Evolutionary conservation across 352 stramenopile genomes (phyloP).

Genomic region (Discostella stelligera): DNA sequence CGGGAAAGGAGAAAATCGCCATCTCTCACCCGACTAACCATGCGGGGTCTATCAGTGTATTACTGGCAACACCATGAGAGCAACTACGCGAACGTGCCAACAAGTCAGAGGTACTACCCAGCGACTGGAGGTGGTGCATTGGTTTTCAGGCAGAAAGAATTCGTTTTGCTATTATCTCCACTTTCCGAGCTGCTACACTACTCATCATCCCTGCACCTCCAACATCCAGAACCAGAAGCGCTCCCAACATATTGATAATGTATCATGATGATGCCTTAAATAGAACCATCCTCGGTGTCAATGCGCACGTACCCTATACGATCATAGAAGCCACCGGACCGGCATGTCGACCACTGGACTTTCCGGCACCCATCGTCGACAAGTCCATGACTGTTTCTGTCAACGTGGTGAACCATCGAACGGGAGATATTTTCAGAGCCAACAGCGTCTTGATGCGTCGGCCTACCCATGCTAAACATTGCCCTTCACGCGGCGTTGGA

Average conservation of each 20-base stretch:
- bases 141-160: neutral
- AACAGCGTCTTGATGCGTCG: slow-evolving; percentile 35
- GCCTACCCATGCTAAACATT: slow-evolving; percentile 25
- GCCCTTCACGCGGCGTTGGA: neutral
- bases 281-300: slow-evolving; percentile 13
- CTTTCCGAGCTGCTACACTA: neutral
- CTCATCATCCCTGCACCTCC: neutral
- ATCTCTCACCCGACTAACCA: neutral
- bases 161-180: neutral
- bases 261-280: neutral
- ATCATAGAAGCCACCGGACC: slow-evolving; percentile 35
- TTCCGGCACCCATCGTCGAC: slow-evolving; percentile 58
- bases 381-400: slow-evolving; percentile 20
- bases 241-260: neutral
- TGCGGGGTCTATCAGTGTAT: no score
- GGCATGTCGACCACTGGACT: slow-evolving; percentile 59
- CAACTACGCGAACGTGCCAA: neutral
- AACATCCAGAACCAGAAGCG: neutral
- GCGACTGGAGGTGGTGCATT: neutral
- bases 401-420: slow-evolving; percentile 54
- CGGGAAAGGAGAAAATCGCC: neutral
- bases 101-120: no score
- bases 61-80: neutral
- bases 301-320: slow-evolving; percentile 50
- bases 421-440: slow-evolving; percentile 41